These are phyloP conservation scores for Stachybotrys chlorohalonatus DNA, from an alignment of 2,329 filamentous ascomycete species.

Conservation along the genomic window DNA sequence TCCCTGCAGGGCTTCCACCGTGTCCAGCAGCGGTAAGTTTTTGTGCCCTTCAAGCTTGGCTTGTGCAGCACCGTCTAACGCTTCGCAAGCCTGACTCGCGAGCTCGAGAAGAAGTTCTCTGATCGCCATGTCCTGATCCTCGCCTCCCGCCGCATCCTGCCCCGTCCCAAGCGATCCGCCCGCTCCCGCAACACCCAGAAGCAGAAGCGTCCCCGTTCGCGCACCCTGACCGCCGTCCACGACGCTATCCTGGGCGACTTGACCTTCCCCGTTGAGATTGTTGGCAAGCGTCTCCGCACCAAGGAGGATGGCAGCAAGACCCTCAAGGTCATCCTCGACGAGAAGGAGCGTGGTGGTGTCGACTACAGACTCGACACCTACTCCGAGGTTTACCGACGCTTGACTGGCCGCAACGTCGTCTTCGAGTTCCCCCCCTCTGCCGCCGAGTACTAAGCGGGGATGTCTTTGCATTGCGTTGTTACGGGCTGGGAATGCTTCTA, in stretches of 20 bases:
- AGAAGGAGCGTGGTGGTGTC: slow-evolving; percentile 99
- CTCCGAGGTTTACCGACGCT: slow-evolving; percentile 96
- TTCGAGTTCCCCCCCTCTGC: slow-evolving; percentile 95
- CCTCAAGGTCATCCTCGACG: slow-evolving; percentile 97
- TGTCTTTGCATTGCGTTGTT: slow-evolving; percentile 2
- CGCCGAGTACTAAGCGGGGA: slow-evolving; percentile 65
- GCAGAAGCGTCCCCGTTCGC: slow-evolving; percentile 97
- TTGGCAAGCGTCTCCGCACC: slow-evolving; percentile 97
- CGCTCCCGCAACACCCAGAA: slow-evolving; percentile 93
- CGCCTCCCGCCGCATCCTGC: slow-evolving; percentile 95
- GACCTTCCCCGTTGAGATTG: slow-evolving; percentile 99
- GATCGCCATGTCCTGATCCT: slow-evolving; percentile 99
- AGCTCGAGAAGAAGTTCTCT: slow-evolving; percentile 99
- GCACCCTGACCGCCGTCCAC: slow-evolving; percentile 97
- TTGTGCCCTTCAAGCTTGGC: not conserved
- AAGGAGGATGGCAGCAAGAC: slow-evolving; percentile 98
- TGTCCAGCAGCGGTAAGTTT: slow-evolving; percentile 93
- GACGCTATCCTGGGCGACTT: slow-evolving; percentile 96
- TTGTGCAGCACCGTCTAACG: not conserved
- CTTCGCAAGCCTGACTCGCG: slow-evolving; percentile 81
- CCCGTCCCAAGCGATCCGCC: slow-evolving; percentile 96
- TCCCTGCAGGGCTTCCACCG: slow-evolving; percentile 98
- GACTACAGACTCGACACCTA: slow-evolving; percentile 99
- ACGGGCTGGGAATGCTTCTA: slow-evolving; percentile 22
- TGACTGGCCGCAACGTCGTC: slow-evolving; percentile 91